Evolutionary conservation across 2,329 filamentous ascomycete species (phyloP), one percentile per base, ranked within the genome.

Genomic region (Ophiostoma montium): DNA sequence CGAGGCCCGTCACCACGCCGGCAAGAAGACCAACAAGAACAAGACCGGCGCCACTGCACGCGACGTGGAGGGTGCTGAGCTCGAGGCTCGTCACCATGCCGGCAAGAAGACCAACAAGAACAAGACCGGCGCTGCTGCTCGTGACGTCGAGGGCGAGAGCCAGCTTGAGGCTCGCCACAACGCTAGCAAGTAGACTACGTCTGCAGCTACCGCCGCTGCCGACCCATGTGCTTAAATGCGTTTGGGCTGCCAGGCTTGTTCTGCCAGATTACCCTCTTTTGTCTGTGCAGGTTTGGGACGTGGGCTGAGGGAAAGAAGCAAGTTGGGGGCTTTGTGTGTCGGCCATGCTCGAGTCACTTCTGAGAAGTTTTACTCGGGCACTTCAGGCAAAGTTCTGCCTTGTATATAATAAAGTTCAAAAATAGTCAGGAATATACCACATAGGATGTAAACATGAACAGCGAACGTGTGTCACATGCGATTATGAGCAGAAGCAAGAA

Each of bases 41-140:
- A 16, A 36, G 2, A 38, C 46, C 7, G 31, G 36, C 13, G 30
- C 30, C n/a, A 23, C 44, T 21, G 42, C 48, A 1, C 18, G 31
- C 5, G 39, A 38, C n/a, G 21, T 39, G 36, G 43, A 31, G 19
- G 23, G 31, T 15, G 46, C 46, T 42, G 46, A 36, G 23, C 15
- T 48, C 15, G 46, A 39, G 36, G 41, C 32, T 10, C 46, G 46
- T 30, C 46, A 48, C 31, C 46, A 48, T 9, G 47, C 47, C 12
- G 47, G 47, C 31, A 48, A 48, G 47, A 48, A 48, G 47, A 48
- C 47, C 4, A 39, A 35, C n/a, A 47, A 47, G 45, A 47, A 47
- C 35, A 47, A 33, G 8, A 27, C 7, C 18, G 32, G 16, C 19
- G 47, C 38, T n/a, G 39, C 38, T 2, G 46, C 36, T 18, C 38